These are phyloP conservation scores for Lathyrus tuberosus DNA, from an alignment of 306 rosid genomes.

Conservation along the genomic window DNA sequence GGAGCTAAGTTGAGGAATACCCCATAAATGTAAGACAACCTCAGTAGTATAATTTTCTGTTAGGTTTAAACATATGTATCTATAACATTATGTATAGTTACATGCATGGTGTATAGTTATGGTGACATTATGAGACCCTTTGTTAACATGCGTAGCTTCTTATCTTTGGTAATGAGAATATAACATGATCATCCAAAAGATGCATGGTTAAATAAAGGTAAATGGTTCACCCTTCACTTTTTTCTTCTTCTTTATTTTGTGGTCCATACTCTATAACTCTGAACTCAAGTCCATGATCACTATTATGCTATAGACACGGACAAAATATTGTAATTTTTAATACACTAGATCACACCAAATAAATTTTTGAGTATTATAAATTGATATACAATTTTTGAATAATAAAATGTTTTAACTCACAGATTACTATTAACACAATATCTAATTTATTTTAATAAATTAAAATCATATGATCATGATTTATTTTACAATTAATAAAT, in stretches of 20 bases:
- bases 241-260: constrained; percentile 25
- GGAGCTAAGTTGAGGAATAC: constrained; percentile 58
- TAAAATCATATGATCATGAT: too few species aligned
- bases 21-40: constrained; percentile 22
- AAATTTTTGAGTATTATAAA: too few species aligned
- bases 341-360: too few species aligned
- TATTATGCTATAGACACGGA: background rate
- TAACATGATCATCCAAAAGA: constrained; percentile 34
- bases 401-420: too few species aligned
- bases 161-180: constrained; percentile 20
- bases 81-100: constrained; percentile 15
- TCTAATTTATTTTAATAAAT: too few species aligned
- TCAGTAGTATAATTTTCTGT: constrained; percentile 22
- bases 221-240: background rate
- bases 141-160: constrained; percentile 31
- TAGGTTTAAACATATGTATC: constrained; percentile 40
- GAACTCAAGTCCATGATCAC: background rate
- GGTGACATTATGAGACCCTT: constrained; percentile 36
- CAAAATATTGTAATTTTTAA: background rate
- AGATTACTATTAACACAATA: too few species aligned
- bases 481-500: too few species aligned
- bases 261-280: constrained; percentile 25
- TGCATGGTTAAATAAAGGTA: constrained; percentile 44
- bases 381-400: too few species aligned
- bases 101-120: background rate